Percentiles rank a stretch among this genome's conserved stretches.
Conservation (phyloP, 805 yeast genomes). For the Zygosaccharomyces pseudorouxii region DNA sequence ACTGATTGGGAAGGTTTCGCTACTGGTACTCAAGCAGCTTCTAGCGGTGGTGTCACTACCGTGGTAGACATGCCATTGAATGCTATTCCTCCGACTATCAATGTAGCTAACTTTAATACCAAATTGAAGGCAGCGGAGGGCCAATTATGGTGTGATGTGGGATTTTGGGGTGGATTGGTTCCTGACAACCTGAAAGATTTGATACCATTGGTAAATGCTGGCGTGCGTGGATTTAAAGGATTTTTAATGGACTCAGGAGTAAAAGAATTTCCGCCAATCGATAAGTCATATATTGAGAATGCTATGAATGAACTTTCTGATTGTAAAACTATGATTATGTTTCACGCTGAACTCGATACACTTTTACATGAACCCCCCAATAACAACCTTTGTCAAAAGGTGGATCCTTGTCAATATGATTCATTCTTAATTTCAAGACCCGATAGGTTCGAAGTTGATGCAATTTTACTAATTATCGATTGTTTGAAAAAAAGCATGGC, state of each 20-base stretch:
- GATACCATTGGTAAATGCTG: constrained; percentile 71
- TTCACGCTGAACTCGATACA: constrained; percentile 89
- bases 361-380: constrained; percentile 32
- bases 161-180: constrained; percentile 93
- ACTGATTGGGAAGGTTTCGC: constrained; percentile 98
- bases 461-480: constrained; percentile 65
- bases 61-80: constrained; percentile 95
- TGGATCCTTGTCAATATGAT: constrained; percentile 61
- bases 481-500: constrained; percentile 43
- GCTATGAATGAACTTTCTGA: constrained; percentile 65
- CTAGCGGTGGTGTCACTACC: constrained; percentile 94
- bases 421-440: constrained; percentile 84
- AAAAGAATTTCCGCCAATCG: constrained; percentile 86
- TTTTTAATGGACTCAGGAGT: constrained; percentile 94
- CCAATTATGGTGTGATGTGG: constrained; percentile 89
- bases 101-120: constrained; percentile 63
- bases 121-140: constrained; percentile 75
- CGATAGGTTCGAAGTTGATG: constrained; percentile 79
- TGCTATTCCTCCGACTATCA: constrained; percentile 94
- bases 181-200: constrained; percentile 71
- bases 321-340: constrained; percentile 69
- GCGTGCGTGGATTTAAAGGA: constrained; percentile 92
- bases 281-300: constrained; percentile 53
- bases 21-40: constrained; percentile 94
- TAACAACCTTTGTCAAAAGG: constrained; percentile 37